Conservation (phyloP, 148 eudicot genomes). For the Chenopodium album region DNA sequence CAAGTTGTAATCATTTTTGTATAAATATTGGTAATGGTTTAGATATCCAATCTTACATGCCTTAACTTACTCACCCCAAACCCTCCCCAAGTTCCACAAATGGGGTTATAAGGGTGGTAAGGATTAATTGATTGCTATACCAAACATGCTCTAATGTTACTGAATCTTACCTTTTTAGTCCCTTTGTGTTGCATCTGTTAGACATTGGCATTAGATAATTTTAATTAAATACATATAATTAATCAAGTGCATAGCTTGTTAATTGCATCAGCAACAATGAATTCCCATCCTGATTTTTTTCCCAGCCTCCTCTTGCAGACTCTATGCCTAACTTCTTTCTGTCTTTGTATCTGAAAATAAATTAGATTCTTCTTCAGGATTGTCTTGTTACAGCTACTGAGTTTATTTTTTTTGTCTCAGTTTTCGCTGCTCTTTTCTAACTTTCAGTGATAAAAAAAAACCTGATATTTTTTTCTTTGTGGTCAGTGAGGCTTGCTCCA, state of each 20-base stretch:
- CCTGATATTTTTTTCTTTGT: constrained; percentile 14
- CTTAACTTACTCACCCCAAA: background rate
- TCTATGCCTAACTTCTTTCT: background rate
- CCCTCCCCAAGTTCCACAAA: too few species aligned
- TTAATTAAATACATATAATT: too few species aligned
- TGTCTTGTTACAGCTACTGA: background rate
- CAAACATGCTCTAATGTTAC: background rate
- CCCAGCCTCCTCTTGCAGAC: background rate
- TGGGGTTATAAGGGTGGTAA: background rate
- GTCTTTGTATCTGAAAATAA: background rate
- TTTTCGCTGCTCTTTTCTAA: background rate
- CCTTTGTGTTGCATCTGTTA: background rate
- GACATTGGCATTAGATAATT: background rate
- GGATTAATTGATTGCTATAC: too few species aligned
- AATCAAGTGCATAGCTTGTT: background rate
- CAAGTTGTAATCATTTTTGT: background rate
- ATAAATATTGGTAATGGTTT: background rate
- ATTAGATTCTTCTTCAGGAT: background rate
- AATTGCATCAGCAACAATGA: background rate
- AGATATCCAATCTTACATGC: background rate
- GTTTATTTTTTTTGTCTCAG: background rate
- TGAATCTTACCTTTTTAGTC: background rate
- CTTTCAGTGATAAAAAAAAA: background rate
- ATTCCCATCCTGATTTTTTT: background rate
- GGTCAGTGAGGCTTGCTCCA: constrained; percentile 95